A percentile compares a stretch with the other conserved stretches of the same genome.
Conservation (phyloP, 2,329 filamentous ascomycete species). For the Cladosporium cucumerinum region DNA sequence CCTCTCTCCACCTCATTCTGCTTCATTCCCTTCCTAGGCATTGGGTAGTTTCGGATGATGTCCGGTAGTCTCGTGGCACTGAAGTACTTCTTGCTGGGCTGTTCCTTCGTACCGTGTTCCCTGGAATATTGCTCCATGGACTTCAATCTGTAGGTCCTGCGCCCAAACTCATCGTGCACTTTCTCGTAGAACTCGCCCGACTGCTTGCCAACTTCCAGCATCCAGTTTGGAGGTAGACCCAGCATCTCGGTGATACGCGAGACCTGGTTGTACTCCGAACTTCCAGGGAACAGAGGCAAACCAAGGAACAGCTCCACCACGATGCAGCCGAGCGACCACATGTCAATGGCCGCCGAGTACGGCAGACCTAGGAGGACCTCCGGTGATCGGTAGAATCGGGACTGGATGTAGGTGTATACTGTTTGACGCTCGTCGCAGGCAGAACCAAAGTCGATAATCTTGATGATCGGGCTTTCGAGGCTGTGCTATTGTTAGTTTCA, state of each 20-base stretch:
- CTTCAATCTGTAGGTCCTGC: conserved; percentile 87
- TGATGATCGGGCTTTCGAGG: conserved; percentile 97
- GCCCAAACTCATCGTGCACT: conserved; percentile 82
- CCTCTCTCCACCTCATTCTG: conserved; percentile 93
- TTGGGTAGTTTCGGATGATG: conserved; percentile 95
- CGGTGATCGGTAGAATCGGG: conserved; percentile 93
- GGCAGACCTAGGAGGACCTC: conserved; percentile 93
- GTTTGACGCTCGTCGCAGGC: conserved; percentile 98
- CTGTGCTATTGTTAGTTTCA: conserved; percentile 36
- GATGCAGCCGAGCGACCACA: conserved; percentile 99
- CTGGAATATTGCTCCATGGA: conserved; percentile 97
- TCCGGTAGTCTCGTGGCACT: conserved; percentile 89
- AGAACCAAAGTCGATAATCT: conserved; percentile 99
- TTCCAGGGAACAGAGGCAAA: conserved; percentile 89
- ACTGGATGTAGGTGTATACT: conserved; percentile 99
- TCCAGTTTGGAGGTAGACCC: conserved; percentile 93
- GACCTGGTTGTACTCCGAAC: conserved; percentile 98
- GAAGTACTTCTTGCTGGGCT: conserved; percentile 99
- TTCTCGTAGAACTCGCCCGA: conserved; percentile 97
- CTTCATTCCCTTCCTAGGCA: conserved; percentile 99
- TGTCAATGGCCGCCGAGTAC: conserved; percentile 97
- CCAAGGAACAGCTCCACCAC: conserved; percentile 96
- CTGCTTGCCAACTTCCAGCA: conserved; percentile 98
- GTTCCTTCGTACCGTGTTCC: conserved; percentile 94
- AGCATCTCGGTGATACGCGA: conserved; percentile 98